Percentiles rank a stretch among this genome's conserved stretches.
phyloP scores from a whole-genome alignment of 306 rosid species.

The Canavalia gladiata region DNA sequence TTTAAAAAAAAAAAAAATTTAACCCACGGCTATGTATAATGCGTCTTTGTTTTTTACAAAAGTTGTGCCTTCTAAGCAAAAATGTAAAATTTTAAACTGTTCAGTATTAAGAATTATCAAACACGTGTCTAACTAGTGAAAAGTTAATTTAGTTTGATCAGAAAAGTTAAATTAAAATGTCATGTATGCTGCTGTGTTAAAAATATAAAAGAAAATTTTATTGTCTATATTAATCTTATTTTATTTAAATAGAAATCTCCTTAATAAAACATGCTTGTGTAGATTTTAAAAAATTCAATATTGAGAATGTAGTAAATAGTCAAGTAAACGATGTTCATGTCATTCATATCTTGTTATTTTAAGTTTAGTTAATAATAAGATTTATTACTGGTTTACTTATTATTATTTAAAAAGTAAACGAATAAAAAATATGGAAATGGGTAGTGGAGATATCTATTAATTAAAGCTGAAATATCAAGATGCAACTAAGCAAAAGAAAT shows the following conservation, averaged over 20 bases:
- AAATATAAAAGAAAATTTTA: too few species aligned
- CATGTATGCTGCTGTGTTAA: too few species aligned
- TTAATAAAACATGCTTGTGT: too few species aligned
- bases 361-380: not conserved
- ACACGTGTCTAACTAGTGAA: too few species aligned
- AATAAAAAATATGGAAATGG: not conserved
- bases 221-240: too few species aligned
- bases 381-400: not conserved
- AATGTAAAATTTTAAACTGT: not conserved
- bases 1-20: not conserved
- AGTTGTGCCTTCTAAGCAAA: not conserved
- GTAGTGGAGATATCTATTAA: not conserved
- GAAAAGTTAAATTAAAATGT: too few species aligned
- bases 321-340: not conserved
- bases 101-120: too few species aligned
- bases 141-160: too few species aligned
- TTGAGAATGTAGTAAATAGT: not conserved
- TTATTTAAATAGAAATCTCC: too few species aligned
- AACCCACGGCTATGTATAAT: not conserved
- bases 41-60: not conserved
- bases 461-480: not conserved
- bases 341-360: not conserved
- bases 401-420: not conserved
- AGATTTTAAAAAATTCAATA: not conserved
- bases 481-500: not conserved